phyloP scores from a whole-genome alignment of 352 stramenopile genomes.

The Phytopythium kandeliae region DNA sequence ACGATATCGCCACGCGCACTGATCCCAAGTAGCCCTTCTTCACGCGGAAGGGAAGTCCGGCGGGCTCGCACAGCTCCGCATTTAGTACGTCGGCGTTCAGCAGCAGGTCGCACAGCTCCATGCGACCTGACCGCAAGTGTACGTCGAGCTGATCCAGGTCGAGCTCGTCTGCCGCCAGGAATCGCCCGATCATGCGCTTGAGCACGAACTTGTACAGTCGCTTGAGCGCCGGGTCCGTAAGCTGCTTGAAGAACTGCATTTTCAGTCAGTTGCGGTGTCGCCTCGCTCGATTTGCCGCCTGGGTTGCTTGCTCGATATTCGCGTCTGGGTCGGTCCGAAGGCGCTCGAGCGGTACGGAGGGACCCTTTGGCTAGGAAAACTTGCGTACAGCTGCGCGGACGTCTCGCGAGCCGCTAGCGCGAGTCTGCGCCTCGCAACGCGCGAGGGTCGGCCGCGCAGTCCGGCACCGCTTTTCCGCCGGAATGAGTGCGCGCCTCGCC shows the following conservation, averaged over 20 bases:
- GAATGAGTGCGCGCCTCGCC: neutral
- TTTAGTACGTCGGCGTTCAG: slow-evolving; percentile 81
- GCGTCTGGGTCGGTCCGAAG: no score
- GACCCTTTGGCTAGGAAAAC: neutral
- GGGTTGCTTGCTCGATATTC: no score
- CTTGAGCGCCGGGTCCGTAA: slow-evolving; percentile 87
- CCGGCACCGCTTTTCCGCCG: no score
- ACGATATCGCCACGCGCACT: slow-evolving; percentile 80
- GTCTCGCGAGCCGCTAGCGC: no score
- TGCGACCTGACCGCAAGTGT: slow-evolving; percentile 61
- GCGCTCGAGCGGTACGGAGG: no score
- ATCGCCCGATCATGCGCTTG: slow-evolving; percentile 86
- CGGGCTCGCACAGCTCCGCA: slow-evolving; percentile 58
- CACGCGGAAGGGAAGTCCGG: slow-evolving; percentile 73
- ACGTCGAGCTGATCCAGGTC: slow-evolving; percentile 86
- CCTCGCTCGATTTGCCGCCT: neutral
- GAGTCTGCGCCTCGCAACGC: no score
- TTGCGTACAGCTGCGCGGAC: no score
- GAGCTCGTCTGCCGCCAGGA: slow-evolving; percentile 74
- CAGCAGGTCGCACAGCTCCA: slow-evolving; percentile 80
- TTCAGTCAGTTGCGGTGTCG: no score
- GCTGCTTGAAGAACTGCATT: slow-evolving; percentile 87
- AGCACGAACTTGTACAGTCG: slow-evolving; percentile 90
- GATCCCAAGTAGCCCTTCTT: slow-evolving; percentile 85
- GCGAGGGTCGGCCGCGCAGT: no score